phyloP scores from a whole-genome alignment of 2,329 filamentous ascomycete genomes.

The Microthyrium microscopicum region DNA sequence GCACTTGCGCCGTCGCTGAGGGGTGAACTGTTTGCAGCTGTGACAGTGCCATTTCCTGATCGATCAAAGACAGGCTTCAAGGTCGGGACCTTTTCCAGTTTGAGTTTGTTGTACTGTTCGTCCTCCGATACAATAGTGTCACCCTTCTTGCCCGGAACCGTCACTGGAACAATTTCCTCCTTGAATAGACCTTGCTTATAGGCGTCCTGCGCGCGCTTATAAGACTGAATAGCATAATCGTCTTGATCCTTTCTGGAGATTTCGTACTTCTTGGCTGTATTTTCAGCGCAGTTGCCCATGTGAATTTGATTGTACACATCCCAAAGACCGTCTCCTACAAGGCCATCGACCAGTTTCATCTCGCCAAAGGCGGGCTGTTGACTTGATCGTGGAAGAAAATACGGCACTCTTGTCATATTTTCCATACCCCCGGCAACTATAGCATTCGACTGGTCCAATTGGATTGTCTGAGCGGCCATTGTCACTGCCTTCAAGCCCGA shows the following conservation, averaged over 20 bases:
- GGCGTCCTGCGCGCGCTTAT: slow-evolving; percentile 75
- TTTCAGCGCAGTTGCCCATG: slow-evolving; percentile 96
- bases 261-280: slow-evolving; percentile 72
- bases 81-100: slow-evolving; percentile 68
- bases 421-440: slow-evolving; percentile 95
- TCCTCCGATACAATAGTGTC: slow-evolving; percentile 61
- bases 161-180: slow-evolving; percentile 81
- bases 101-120: slow-evolving; percentile 77
- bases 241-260: slow-evolving; percentile 80
- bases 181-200: slow-evolving; percentile 72
- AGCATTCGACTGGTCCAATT: slow-evolving; percentile 74
- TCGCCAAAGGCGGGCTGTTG: slow-evolving; percentile 75
- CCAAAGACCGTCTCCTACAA: slow-evolving; percentile 88
- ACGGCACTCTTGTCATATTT: slow-evolving; percentile 89
- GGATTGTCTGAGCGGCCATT: slow-evolving; percentile 84
- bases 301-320: slow-evolving; percentile 95
- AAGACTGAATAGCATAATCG: slow-evolving; percentile 74
- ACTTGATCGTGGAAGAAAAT: slow-evolving; percentile 72
- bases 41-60: slow-evolving; percentile 76
- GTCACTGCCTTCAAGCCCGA: slow-evolving; percentile 86
- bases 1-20: slow-evolving; percentile 92
- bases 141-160: slow-evolving; percentile 69
- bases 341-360: slow-evolving; percentile 71
- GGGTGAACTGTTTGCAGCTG: slow-evolving; percentile 83
- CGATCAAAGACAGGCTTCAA: slow-evolving; percentile 84